Evolutionary conservation across 768 basidiomycete species (phyloP).

Genomic region (Tylopilus vinaceipallidus): DNA sequence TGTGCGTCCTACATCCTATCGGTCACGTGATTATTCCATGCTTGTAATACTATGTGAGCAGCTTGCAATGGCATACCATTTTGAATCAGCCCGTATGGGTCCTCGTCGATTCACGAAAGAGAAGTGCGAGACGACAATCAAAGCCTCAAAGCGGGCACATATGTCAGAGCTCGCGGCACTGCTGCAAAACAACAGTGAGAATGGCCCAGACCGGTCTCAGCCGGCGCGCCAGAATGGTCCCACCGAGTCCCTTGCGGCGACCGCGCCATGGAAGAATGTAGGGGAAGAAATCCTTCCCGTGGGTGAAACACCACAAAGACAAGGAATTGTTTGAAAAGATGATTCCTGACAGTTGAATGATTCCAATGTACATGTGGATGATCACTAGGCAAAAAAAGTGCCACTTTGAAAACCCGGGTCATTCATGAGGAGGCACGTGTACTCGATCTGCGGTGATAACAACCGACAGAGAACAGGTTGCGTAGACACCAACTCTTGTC

Average conservation of each 20-base stretch:
- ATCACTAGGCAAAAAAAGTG: not conserved
- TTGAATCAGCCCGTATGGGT: not conserved
- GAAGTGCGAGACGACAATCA: not conserved
- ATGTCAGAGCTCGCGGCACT: not conserved
- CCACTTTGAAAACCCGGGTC: not conserved
- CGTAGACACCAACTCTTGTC: not conserved
- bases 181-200: not conserved
- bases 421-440: not conserved
- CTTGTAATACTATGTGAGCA: no score
- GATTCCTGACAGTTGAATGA: no score
- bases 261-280: not conserved
- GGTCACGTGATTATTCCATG: conserved; percentile 24
- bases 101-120: not conserved
- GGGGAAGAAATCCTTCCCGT: not conserved
- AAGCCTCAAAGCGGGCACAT: not conserved
- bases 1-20: not conserved
- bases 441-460: not conserved
- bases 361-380: conserved; percentile 6
- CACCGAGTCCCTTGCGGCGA: not conserved
- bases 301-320: not conserved
- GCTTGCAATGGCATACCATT: not conserved
- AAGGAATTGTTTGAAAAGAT: not conserved
- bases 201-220: not conserved
- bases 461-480: not conserved
- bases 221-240: no score